phyloP scores from a whole-genome alignment of 1,139 yeast species.

The Candida gigantensis region DNA sequence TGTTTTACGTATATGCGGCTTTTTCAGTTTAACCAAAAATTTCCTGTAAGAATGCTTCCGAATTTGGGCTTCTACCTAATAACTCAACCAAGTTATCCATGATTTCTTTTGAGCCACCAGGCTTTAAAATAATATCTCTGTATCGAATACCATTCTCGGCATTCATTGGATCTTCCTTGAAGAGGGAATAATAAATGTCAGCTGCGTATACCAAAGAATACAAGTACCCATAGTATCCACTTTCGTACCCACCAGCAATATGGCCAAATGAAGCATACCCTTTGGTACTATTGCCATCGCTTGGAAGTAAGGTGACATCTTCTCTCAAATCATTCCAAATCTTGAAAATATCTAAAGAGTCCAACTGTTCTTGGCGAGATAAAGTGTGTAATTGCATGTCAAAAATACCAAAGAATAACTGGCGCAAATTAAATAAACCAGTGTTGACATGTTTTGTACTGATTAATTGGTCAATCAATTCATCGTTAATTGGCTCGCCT shows the following conservation, averaged over 20 bases:
- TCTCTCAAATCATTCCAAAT: conserved; percentile 68
- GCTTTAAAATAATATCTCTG: conserved; percentile 66
- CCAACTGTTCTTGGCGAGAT: conserved; percentile 37
- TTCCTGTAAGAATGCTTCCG: conserved; percentile 69
- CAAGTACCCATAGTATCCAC: conserved; percentile 85
- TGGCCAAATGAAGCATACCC: conserved; percentile 84
- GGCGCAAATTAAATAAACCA: conserved; percentile 69
- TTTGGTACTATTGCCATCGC: conserved; percentile 54
- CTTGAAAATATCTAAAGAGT: conserved; percentile 46
- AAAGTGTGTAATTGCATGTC: conserved; percentile 72
- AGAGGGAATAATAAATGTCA: conserved; percentile 76
- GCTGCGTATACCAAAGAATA: conserved; percentile 86
- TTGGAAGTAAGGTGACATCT: conserved; percentile 56
- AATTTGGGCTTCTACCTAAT: conserved; percentile 74
- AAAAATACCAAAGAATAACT: conserved; percentile 73
- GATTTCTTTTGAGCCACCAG: conserved; percentile 76
- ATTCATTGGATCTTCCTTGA: conserved; percentile 68
- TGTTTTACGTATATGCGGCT: conserved; percentile 7
- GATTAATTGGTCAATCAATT: conserved; percentile 59
- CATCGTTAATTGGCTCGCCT: conserved; percentile 58
- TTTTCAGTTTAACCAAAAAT: conserved; percentile 25
- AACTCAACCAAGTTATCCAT: conserved; percentile 63
- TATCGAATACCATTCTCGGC: conserved; percentile 61
- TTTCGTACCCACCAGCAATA: conserved; percentile 80
- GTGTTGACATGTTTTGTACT: conserved; percentile 75